Conservation (phyloP, 306 rosid species). For the Vigna nakashimae region DNA sequence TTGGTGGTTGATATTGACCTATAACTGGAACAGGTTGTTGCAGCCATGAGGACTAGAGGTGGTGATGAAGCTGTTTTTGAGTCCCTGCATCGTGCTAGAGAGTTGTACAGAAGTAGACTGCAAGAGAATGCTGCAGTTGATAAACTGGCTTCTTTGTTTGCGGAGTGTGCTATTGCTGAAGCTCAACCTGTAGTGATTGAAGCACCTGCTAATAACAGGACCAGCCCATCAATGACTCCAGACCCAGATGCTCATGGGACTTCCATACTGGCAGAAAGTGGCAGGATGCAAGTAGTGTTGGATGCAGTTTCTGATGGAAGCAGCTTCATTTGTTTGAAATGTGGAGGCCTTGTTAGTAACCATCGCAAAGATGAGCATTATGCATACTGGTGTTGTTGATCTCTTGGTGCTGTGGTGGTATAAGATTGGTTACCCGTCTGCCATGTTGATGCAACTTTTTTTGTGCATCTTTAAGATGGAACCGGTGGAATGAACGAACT, state of each 20-base stretch:
- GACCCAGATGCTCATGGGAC: conserved; percentile 61
- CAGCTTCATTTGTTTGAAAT: conserved; percentile 90
- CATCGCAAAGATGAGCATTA: conserved; percentile 90
- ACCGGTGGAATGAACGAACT: conserved; percentile 10
- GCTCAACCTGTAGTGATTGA: conserved; percentile 65
- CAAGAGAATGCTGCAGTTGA: conserved; percentile 74
- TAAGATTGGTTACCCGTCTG: conserved; percentile 4
- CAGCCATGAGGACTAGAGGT: conserved; percentile 77
- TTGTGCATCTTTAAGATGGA: conserved; percentile 40
- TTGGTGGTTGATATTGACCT: conserved; percentile 22
- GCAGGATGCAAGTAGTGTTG: conserved; percentile 87
- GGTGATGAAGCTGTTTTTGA: conserved; percentile 89
- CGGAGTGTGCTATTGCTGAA: conserved; percentile 97
- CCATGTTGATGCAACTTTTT: conserved; percentile 40
- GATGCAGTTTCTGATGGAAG: conserved; percentile 97
- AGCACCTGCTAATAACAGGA: conserved; percentile 38
- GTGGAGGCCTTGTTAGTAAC: conserved; percentile 96
- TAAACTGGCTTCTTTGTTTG: conserved; percentile 92
- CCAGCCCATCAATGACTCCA: conserved; percentile 37
- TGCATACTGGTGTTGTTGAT: conserved; percentile 85
- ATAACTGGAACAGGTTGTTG: conserved; percentile 66
- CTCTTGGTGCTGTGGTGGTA: conserved; percentile 32
- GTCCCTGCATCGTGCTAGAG: conserved; percentile 86
- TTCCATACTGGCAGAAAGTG: conserved; percentile 86
- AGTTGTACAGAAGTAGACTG: conserved; percentile 70